A percentile compares a stretch with the other conserved stretches of the same genome.
Evolutionary conservation across 176 grass and related monocot species (phyloP).

Genomic region (Aechmea fasciata): DNA sequence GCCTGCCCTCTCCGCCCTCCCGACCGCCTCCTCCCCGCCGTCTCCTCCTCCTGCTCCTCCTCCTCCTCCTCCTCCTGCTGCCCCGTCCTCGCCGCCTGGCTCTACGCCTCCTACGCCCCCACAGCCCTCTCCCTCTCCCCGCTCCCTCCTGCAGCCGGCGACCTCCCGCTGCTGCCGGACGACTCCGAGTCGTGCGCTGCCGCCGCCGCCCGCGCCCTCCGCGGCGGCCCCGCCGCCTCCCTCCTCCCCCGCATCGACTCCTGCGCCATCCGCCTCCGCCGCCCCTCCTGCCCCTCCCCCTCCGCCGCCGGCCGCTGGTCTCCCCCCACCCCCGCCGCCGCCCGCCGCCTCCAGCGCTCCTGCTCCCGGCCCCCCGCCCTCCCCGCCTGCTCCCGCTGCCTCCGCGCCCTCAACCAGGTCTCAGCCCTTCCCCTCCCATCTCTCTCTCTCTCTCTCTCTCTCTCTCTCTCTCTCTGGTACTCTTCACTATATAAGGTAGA

Average conservation of each 20-base stretch:
- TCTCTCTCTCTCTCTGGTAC: neutral
- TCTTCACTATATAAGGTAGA: too few relatives aligned
- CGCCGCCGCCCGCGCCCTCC: conserved; percentile 52
- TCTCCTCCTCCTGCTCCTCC: conserved; percentile 36
- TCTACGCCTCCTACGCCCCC: conserved; percentile 76
- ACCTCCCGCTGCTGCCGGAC: conserved; percentile 52
- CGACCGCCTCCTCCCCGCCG: conserved; percentile 46
- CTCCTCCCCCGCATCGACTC: conserved; percentile 69
- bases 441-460: neutral
- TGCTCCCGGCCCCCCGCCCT: conserved; percentile 47
- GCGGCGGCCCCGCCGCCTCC: conserved; percentile 36
- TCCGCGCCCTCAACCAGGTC: conserved; percentile 62
- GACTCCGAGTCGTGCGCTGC: conserved; percentile 61
- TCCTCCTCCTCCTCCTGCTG: conserved; percentile 52
- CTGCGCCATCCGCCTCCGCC: conserved; percentile 66
- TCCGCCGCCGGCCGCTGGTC: conserved; percentile 26
- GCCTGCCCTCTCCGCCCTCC: conserved; percentile 64
- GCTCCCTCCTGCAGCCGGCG: neutral
- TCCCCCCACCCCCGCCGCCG: conserved; percentile 17
- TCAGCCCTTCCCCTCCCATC: too few relatives aligned
- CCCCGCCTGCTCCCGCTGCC: conserved; percentile 59
- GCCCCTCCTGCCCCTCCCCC: conserved; percentile 37
- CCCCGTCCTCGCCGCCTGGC: conserved; percentile 69
- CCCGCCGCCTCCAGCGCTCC: conserved; percentile 38
- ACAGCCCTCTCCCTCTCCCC: conserved; percentile 33